Percentiles rank a stretch among this genome's conserved stretches.
Evolutionary conservation across 441 rosid species (phyloP).

Genomic region (Erysimum cheiri): DNA sequence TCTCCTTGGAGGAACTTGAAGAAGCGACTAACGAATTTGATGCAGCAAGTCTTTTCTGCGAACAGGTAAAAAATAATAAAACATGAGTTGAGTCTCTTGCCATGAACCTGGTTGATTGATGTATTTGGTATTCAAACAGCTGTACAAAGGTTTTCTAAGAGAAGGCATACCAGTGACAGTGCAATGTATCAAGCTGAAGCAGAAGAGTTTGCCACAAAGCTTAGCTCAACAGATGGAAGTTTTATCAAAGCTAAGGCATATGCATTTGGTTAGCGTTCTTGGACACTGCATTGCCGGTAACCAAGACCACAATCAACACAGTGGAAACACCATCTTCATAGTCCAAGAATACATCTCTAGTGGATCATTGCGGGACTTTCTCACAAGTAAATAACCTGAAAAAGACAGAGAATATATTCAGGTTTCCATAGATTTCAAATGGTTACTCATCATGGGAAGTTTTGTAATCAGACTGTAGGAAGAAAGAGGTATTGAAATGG

Average conservation of each 20-base stretch:
- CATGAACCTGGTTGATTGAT: background rate
- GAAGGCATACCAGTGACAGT: constrained; percentile 73
- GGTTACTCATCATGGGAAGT: background rate
- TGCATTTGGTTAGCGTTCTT: constrained; percentile 82
- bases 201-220: constrained; percentile 66
- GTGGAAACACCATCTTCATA: constrained; percentile 61
- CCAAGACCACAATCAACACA: constrained; percentile 67
- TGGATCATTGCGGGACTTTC: constrained; percentile 70
- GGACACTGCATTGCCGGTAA: constrained; percentile 83
- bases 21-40: constrained; percentile 87
- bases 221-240: constrained; percentile 75
- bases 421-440: constrained; percentile 9
- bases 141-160: constrained; percentile 70
- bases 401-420: background rate
- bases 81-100: background rate
- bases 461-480: constrained; percentile 64
- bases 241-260: constrained; percentile 83
- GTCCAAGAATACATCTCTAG: constrained; percentile 73
- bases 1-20: constrained; percentile 83
- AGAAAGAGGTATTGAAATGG: constrained; percentile 86
- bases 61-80: constrained; percentile 58
- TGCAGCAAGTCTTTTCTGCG: constrained; percentile 63
- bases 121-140: constrained; percentile 47
- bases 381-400: constrained; percentile 58
- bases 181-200: constrained; percentile 76